phyloP scores from a whole-genome alignment of 2,329 filamentous ascomycete species.

The Tolypocladium album region DNA sequence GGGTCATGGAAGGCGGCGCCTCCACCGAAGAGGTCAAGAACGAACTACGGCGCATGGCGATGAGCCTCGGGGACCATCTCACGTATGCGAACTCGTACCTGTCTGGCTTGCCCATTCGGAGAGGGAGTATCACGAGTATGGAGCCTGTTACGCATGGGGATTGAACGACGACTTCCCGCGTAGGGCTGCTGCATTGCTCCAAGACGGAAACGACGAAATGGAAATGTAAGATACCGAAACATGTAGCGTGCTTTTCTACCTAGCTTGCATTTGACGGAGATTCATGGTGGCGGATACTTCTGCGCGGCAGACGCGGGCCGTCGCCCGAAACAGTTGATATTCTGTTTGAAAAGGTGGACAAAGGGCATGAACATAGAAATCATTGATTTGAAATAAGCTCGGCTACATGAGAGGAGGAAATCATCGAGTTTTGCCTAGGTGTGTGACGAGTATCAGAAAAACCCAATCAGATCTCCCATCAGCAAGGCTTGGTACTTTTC shows the following conservation, averaged over 20 bases:
- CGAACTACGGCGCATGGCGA: constrained; percentile 38
- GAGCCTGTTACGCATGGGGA: constrained; percentile 2
- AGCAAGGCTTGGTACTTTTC: constrained; percentile 70
- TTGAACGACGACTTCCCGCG: not conserved
- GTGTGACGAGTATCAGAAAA: constrained; percentile 5
- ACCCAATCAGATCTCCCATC: constrained; percentile 55
- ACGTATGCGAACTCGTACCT: constrained; percentile 33
- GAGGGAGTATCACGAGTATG: constrained; percentile 18
- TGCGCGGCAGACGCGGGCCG: not conserved
- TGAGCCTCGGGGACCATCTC: constrained; percentile 37
- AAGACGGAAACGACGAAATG: not conserved
- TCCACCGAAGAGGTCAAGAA: constrained; percentile 39
- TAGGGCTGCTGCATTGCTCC: not conserved
- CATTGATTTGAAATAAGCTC: not conserved
- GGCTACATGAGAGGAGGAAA: not conserved
- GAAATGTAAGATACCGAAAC: not conserved
- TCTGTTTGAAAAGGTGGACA: not conserved
- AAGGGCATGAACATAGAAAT: not conserved
- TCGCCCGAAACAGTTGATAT: not conserved
- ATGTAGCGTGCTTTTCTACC: not conserved
- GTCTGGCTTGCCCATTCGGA: constrained; percentile 25
- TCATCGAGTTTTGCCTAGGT: not conserved
- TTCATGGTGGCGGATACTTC: not conserved
- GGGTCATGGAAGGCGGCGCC: constrained; percentile 44
- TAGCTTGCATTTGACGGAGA: not conserved